Conservation (phyloP, 139 green algal species). For the Closterium sp. region DNA sequence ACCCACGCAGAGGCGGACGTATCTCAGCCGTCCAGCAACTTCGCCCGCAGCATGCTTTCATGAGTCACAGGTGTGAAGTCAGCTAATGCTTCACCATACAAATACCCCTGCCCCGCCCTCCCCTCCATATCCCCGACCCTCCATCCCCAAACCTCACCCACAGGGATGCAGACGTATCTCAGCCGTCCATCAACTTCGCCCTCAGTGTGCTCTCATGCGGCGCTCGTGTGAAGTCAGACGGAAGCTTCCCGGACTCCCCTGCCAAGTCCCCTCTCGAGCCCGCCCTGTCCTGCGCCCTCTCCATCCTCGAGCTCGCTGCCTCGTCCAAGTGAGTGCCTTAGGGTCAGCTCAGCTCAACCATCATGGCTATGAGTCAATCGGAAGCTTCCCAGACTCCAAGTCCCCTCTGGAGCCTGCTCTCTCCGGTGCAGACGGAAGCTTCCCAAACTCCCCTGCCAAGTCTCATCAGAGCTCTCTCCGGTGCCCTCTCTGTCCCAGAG, state of each 20-base stretch:
- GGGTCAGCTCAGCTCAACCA: no score
- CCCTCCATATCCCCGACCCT: background rate
- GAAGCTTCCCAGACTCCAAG: slow-evolving; percentile 10
- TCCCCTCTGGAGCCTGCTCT: slow-evolving; percentile 25
- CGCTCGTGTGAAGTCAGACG: slow-evolving; percentile 6
- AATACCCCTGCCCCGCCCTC: background rate
- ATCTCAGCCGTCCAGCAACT: slow-evolving; percentile 14
- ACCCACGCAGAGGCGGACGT: slow-evolving; percentile 18
- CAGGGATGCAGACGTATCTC: slow-evolving; percentile 34
- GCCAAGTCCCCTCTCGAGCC: slow-evolving; percentile 15
- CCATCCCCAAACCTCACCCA: background rate
- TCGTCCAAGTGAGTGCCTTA: background rate
- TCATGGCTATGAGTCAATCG: no score
- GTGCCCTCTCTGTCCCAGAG: background rate
- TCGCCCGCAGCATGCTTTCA: slow-evolving; percentile 24
- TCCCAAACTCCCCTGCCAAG: no score
- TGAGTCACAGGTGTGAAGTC: background rate
- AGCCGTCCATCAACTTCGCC: slow-evolving; percentile 26
- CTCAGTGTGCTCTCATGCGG: slow-evolving; percentile 36
- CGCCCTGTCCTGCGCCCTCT: slow-evolving; percentile 9
- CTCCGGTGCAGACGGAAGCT: background rate
- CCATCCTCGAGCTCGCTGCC: slow-evolving; percentile 14
- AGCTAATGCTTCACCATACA: background rate
- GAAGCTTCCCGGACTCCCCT: slow-evolving; percentile 23
- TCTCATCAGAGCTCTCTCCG: background rate